A percentile compares a stretch with the other conserved stretches of the same genome.
phyloP scores from a whole-genome alignment of 2,329 filamentous ascomycete genomes.

The Aspergillus novofumigatus region DNA sequence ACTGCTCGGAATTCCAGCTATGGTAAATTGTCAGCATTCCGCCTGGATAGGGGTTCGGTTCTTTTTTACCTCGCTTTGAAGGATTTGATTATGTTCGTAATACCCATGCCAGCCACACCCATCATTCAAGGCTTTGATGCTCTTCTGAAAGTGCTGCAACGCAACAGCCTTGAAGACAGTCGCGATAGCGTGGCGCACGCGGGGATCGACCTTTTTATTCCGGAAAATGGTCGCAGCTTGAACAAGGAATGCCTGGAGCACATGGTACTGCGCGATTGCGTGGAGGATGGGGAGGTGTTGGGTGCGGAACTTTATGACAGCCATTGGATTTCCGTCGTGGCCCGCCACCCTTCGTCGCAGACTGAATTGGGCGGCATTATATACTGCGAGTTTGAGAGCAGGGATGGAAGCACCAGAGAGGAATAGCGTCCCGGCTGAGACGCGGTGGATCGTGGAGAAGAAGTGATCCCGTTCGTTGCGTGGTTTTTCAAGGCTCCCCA shows the following conservation, averaged over 20 bases:
- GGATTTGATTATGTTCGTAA: slow-evolving; percentile 6
- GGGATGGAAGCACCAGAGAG: neutral
- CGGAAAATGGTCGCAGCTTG: slow-evolving; percentile 32
- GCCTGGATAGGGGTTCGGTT: too few species aligned
- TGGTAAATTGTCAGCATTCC: fast-evolving
- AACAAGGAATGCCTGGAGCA: slow-evolving; percentile 6
- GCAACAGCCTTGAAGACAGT: slow-evolving; percentile 10
- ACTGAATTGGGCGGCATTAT: neutral
- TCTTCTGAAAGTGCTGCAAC: slow-evolving; percentile 6
- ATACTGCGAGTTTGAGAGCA: neutral
- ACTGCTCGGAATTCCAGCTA: neutral
- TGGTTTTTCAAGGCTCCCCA: slow-evolving; percentile 10
- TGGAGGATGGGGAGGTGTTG: slow-evolving; percentile 1
- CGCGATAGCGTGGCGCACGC: slow-evolving; percentile 11
- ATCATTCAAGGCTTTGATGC: slow-evolving; percentile 9
- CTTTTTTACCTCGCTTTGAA: slow-evolving; percentile 1
- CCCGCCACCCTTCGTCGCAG: neutral
- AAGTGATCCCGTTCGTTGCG: neutral
- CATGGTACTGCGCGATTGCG: slow-evolving; percentile 1
- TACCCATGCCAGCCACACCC: slow-evolving; percentile 11
- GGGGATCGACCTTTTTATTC: slow-evolving; percentile 8
- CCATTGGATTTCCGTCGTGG: neutral
- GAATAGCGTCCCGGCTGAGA: neutral
- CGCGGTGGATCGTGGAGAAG: neutral
- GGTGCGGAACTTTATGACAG: neutral